Base-by-base conservation (phyloP, 345 rosid species). In the Salix brachista region DNA sequence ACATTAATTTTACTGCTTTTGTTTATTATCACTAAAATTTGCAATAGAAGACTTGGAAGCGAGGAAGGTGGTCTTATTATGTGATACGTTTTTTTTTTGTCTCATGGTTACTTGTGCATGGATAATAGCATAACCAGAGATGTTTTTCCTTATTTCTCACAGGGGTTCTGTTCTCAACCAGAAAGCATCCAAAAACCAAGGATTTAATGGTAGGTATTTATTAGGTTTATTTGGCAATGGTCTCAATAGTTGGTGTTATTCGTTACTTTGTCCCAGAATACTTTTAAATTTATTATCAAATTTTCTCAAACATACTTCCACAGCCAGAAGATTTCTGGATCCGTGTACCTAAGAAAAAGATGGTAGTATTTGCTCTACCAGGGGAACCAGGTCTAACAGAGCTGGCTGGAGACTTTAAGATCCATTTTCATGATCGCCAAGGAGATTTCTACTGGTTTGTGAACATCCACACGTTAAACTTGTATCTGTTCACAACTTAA, bases 291-390 rank as follows among this genome's bases (percentile, higher is more conserved):
- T 67, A 67, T 83, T 78, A 80, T 75, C 72, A 39, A 68, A 74
- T 66, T 25, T 7, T 74, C 28, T 66, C 7, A 68, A 67, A 72
- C 36, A 32, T 23, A 30, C 76, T 69, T 75, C 37, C 84, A 58
- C 87, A 93, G 99, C 97, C 99, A 48, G 93, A 93, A 83, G 96
- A 95, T 78, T 95, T 88, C 82, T 93, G 99, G 97, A 86, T 91
- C 61, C 89, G 84, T 69, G 90, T 94, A 67, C 92, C 92, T 41
- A 93, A 86, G 86, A 95, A 95, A 83, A 97, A 97, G 79, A 83
- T 90, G 4, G 72, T 90, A 82, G 92, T 93, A 69, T 95, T 93
- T 87, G 97, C 99, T 71, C 72, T 95, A 67, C 99, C 99, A 19
- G 93, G 97, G 65, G 91, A 95, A 84, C 93, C 97, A 74, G 99